A percentile compares a stretch with the other conserved stretches of the same genome.
Conservation (phyloP, 345 rosid species). For the Punica granatum region DNA sequence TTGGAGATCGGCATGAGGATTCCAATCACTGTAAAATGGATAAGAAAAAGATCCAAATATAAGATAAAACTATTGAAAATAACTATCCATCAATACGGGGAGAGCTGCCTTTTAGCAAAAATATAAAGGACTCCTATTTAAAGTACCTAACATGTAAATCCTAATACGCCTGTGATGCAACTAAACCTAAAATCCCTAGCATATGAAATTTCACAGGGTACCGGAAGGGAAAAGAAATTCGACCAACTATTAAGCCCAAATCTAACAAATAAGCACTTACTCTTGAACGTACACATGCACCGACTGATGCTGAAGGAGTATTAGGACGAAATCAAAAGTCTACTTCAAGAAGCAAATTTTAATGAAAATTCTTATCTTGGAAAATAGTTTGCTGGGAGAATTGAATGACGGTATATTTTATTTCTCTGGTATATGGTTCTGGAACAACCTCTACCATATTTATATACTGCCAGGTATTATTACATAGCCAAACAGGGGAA, state of each 20-base stretch:
- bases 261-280: background rate
- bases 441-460: background rate
- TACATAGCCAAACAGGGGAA: background rate
- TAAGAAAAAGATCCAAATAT: constrained; percentile 3
- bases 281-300: background rate
- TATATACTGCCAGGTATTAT: background rate
- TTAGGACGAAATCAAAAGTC: background rate
- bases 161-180: no score
- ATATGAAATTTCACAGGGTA: no score
- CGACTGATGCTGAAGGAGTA: background rate
- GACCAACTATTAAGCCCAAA: background rate
- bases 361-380: background rate
- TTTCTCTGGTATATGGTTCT: background rate
- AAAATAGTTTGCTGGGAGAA: background rate
- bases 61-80: background rate
- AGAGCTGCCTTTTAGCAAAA: no score
- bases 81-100: background rate
- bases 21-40: constrained; percentile 76
- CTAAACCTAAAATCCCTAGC: no score
- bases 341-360: background rate
- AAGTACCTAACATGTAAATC: no score
- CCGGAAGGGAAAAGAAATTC: background rate
- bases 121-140: no score
- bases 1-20: constrained; percentile 99
- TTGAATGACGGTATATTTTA: background rate